Percentiles rank a stretch among this genome's conserved stretches.
These are phyloP conservation scores for Crithidia mellificae DNA, from an alignment of 208 protist genomes.

Conservation along the genomic window DNA sequence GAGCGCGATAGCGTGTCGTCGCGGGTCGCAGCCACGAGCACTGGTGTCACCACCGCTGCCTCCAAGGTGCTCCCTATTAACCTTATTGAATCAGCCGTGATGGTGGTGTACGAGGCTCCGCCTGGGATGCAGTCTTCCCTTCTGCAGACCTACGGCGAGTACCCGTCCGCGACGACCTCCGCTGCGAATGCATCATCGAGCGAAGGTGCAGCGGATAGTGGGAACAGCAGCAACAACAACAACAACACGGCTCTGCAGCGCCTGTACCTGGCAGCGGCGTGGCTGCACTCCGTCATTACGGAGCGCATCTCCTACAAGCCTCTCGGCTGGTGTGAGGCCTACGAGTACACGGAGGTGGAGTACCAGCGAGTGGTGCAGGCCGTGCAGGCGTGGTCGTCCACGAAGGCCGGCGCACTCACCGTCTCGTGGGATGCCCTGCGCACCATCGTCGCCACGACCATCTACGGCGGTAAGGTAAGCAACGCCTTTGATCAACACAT, in stretches of 20 bases:
- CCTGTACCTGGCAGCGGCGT: conserved; percentile 97
- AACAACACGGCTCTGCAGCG: conserved; percentile 66
- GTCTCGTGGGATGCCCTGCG: conserved; percentile 96
- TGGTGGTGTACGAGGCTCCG: conserved; percentile 96
- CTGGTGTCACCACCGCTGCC: neutral
- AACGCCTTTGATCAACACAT: conserved; percentile 97
- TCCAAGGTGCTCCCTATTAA: conserved; percentile 62
- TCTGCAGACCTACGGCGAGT: conserved; percentile 80
- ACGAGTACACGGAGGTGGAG: conserved; percentile 99
- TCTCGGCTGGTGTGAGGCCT: conserved; percentile 97
- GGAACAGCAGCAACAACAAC: conserved; percentile 1
- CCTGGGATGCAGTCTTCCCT: conserved; percentile 95
- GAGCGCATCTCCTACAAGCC: conserved; percentile 96
- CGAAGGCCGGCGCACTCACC: conserved; percentile 36
- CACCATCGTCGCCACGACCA: conserved; percentile 88
- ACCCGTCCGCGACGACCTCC: neutral
- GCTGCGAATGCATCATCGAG: neutral
- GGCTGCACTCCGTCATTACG: conserved; percentile 96
- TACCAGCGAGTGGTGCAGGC: conserved; percentile 91
- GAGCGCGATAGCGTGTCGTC: conserved; percentile 86
- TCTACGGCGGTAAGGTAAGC: conserved; percentile 97
- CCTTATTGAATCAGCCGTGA: conserved; percentile 72
- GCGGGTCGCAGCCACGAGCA: conserved; percentile 4
- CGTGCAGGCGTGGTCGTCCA: conserved; percentile 85
- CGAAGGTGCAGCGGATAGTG: neutral